A percentile compares a stretch with the other conserved stretches of the same genome.
phyloP scores from a whole-genome alignment of 768 basidiomycete genomes.

The Rhizopogon roseolus region DNA sequence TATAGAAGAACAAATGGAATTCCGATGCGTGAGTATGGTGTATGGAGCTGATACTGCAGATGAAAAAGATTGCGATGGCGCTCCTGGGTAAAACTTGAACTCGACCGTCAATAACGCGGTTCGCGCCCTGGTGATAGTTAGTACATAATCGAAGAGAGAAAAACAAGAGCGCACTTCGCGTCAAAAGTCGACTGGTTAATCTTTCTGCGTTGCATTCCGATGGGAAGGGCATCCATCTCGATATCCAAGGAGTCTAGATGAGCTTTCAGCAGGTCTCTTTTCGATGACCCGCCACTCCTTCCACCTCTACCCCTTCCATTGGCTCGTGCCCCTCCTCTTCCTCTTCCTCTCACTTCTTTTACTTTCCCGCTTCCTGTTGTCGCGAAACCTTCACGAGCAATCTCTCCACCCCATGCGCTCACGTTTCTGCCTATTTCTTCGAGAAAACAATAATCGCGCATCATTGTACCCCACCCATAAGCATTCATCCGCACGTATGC shows the following conservation, averaged over 20 bases:
- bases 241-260: slow-evolving; percentile 67
- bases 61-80: slow-evolving; percentile 37
- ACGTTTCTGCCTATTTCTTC: slow-evolving; percentile 79
- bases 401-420: slow-evolving; percentile 69
- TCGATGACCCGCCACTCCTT: slow-evolving; percentile 33
- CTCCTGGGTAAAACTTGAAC: slow-evolving; percentile 59
- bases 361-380: slow-evolving; percentile 20
- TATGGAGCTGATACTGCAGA: slow-evolving; percentile 34
- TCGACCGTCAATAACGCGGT: slow-evolving; percentile 69
- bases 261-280: slow-evolving; percentile 62
- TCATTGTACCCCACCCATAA: slow-evolving; percentile 83
- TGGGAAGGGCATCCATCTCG: slow-evolving; percentile 70
- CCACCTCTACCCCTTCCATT: slow-evolving; percentile 23
- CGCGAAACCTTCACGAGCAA: slow-evolving; percentile 56
- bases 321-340: slow-evolving; percentile 20
- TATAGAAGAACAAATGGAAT: slow-evolving; percentile 44
- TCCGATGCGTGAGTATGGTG: slow-evolving; percentile 61
- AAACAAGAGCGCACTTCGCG: slow-evolving; percentile 52
- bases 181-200: slow-evolving; percentile 84
- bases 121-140: slow-evolving; percentile 48
- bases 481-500: slow-evolving; percentile 77
- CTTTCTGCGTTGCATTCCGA: slow-evolving; percentile 77
- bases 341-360: slow-evolving; percentile 14
- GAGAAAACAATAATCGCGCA: slow-evolving; percentile 84
- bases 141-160: slow-evolving; percentile 2